Evolutionary conservation across 2,329 filamentous ascomycete genomes (phyloP).

Genomic region (Penicillium fuscoglaucum): DNA sequence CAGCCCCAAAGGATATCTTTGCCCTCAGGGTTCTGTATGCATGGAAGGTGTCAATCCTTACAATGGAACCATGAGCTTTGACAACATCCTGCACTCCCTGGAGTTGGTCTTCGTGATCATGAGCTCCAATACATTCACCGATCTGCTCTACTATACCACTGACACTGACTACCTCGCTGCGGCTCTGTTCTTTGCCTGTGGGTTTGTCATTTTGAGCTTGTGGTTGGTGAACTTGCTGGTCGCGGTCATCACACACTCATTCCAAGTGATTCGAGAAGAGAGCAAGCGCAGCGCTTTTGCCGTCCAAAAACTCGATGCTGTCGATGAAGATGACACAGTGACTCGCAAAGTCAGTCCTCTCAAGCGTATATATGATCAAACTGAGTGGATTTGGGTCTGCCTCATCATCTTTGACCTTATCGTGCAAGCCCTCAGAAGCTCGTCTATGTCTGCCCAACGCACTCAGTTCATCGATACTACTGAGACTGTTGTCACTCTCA

Average conservation of each 20-base stretch:
- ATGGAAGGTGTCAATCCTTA: slow-evolving; percentile 76
- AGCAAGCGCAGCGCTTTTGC: slow-evolving; percentile 93
- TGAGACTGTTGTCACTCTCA: slow-evolving; percentile 73
- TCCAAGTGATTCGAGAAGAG: slow-evolving; percentile 96
- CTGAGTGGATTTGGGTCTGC: slow-evolving; percentile 72
- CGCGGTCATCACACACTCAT: slow-evolving; percentile 96
- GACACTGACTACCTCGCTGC: slow-evolving; percentile 87
- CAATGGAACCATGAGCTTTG: slow-evolving; percentile 86
- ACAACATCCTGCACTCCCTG: slow-evolving; percentile 88
- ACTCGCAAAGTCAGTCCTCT: slow-evolving; percentile 48
- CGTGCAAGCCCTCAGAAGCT: slow-evolving; percentile 73
- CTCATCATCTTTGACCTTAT: slow-evolving; percentile 80
- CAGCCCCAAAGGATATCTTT: slow-evolving; percentile 77
- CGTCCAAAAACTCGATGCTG: slow-evolving; percentile 62
- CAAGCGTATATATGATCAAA: slow-evolving; percentile 73
- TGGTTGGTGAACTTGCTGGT: slow-evolving; percentile 95
- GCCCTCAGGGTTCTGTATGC: slow-evolving; percentile 79
- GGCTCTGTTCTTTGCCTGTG: slow-evolving; percentile 70
- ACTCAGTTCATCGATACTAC: slow-evolving; percentile 66
- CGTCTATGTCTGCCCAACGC: slow-evolving; percentile 66
- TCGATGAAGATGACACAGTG: slow-evolving; percentile 41
- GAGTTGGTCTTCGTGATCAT: slow-evolving; percentile 97
- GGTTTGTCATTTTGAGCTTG: slow-evolving; percentile 87
- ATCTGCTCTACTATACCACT: slow-evolving; percentile 90
- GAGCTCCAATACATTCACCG: slow-evolving; percentile 95